Evolutionary conservation across 2,329 filamentous ascomycete species (phyloP).

Genomic region (Xylariaceae sp.): DNA sequence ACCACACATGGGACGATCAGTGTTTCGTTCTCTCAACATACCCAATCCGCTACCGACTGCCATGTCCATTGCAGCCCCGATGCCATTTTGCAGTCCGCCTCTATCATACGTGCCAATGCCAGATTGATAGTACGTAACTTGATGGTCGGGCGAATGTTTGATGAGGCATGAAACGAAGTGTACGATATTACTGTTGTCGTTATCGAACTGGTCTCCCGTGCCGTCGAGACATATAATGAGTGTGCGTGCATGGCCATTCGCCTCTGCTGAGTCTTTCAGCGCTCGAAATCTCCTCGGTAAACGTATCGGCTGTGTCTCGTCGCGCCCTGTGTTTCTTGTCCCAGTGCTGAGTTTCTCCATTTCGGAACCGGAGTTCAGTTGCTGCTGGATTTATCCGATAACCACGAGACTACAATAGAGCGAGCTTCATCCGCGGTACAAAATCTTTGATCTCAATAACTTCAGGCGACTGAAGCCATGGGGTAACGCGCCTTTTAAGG

Average conservation of each 20-base stretch:
- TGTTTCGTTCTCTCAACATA: neutral
- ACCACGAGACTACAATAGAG: too few species aligned
- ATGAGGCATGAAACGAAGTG: slow-evolving; percentile 15
- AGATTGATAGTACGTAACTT: slow-evolving; percentile 15
- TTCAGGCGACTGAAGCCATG: too few species aligned
- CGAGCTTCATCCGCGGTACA: too few species aligned
- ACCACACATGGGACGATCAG: neutral
- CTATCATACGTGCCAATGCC: slow-evolving; percentile 15
- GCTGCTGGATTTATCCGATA: neutral
- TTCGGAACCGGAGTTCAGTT: neutral
- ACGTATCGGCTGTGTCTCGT: neutral
- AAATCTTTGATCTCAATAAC: too few species aligned
- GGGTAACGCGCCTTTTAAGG: too few species aligned
- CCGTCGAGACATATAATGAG: slow-evolving; percentile 15
- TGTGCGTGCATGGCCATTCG: slow-evolving; percentile 9
- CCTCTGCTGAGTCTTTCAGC: slow-evolving; percentile 3
- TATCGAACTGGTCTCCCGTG: slow-evolving; percentile 16
- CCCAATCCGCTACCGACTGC: slow-evolving; percentile 13
- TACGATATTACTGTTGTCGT: slow-evolving; percentile 16
- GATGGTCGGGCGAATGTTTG: slow-evolving; percentile 13
- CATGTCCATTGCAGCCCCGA: slow-evolving; percentile 14
- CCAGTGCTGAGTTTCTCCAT: neutral
- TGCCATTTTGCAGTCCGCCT: slow-evolving; percentile 16
- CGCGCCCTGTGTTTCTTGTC: neutral
- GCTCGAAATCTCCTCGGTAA: slow-evolving; percentile 11